Evolutionary conservation across 805 yeast genomes (phyloP).

Genomic region (Cyberlindnera euphorbiiphila): DNA sequence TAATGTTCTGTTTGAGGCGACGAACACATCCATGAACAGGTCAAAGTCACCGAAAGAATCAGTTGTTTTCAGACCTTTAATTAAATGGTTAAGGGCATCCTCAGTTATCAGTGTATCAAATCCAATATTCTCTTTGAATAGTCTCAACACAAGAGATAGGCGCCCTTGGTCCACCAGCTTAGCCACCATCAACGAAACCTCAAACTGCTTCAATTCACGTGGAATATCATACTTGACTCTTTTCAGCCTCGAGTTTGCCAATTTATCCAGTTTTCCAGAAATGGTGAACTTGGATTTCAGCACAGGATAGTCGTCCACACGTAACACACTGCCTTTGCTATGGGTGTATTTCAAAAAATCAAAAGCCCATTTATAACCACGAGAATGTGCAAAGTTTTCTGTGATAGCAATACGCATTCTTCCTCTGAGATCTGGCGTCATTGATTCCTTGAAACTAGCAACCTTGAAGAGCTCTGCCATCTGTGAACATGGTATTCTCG

Average conservation of each 20-base stretch:
- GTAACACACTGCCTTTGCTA: conserved; percentile 1
- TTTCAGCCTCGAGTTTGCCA: conserved; percentile 1
- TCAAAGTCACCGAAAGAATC: not conserved
- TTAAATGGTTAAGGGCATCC: conserved; percentile 15
- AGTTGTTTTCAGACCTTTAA: conserved; percentile 1
- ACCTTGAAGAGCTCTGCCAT: conserved; percentile 13
- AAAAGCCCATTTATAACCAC: conserved; percentile 13
- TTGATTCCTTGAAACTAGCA: not conserved
- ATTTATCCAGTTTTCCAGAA: conserved; percentile 9
- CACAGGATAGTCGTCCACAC: conserved; percentile 18
- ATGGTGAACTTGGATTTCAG: conserved; percentile 10
- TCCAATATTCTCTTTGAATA: conserved; percentile 4
- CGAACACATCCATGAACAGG: conserved; percentile 3
- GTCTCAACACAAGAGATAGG: conserved; percentile 5
- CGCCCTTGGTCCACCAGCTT: conserved; percentile 9
- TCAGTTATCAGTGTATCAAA: conserved; percentile 4
- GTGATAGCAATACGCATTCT: conserved; percentile 10
- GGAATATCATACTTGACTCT: conserved; percentile 3
- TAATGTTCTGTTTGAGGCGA: not conserved
- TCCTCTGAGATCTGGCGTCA: conserved; percentile 5
- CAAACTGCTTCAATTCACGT: conserved; percentile 14
- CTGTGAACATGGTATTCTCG: conserved; percentile 8
- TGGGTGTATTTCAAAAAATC: conserved; percentile 6
- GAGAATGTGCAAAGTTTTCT: conserved; percentile 10
- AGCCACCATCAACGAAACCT: conserved; percentile 13